phyloP scores from a whole-genome alignment of 805 yeast species.

The Clavispora fructus region DNA sequence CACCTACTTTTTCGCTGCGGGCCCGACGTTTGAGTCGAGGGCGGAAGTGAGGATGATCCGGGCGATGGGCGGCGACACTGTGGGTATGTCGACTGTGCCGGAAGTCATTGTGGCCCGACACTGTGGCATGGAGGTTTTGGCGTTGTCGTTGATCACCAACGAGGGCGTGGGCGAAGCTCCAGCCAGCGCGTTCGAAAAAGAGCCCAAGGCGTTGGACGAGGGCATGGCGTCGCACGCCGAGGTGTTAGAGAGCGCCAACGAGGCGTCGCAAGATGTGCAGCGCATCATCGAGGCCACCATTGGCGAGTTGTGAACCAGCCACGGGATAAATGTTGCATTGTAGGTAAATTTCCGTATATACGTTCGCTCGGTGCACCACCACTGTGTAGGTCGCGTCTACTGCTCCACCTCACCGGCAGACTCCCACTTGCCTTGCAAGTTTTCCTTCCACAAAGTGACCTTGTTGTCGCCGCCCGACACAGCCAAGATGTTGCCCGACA shows the following conservation, averaged over 20 bases:
- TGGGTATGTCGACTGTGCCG: constrained; percentile 97
- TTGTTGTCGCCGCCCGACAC: constrained; percentile 95
- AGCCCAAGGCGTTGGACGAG: constrained; percentile 48
- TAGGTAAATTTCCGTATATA: background rate
- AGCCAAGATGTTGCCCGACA: constrained; percentile 92
- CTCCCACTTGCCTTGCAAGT: constrained; percentile 90
- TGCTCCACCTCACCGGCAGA: constrained; percentile 95
- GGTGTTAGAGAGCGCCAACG: constrained; percentile 75
- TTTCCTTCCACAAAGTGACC: constrained; percentile 95
- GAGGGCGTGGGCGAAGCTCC: constrained; percentile 69
- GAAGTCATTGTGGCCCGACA: constrained; percentile 93
- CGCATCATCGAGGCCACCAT: constrained; percentile 59
- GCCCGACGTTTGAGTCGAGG: constrained; percentile 90
- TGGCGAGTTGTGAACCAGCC: constrained; percentile 28
- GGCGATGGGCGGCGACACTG: constrained; percentile 82
- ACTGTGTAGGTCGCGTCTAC: constrained; percentile 21
- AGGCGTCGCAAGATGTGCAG: constrained; percentile 80
- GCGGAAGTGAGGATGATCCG: constrained; percentile 82
- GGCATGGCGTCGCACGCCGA: constrained; percentile 92
- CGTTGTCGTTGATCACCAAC: constrained; percentile 82
- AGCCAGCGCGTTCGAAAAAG: constrained; percentile 55
- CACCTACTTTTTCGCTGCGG: constrained; percentile 76
- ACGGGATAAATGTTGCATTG: background rate
- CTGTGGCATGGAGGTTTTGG: constrained; percentile 74
- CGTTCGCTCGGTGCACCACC: background rate